These are phyloP conservation scores for Sicyos edulis DNA, from an alignment of 306 rosid species.

Conservation along the genomic window DNA sequence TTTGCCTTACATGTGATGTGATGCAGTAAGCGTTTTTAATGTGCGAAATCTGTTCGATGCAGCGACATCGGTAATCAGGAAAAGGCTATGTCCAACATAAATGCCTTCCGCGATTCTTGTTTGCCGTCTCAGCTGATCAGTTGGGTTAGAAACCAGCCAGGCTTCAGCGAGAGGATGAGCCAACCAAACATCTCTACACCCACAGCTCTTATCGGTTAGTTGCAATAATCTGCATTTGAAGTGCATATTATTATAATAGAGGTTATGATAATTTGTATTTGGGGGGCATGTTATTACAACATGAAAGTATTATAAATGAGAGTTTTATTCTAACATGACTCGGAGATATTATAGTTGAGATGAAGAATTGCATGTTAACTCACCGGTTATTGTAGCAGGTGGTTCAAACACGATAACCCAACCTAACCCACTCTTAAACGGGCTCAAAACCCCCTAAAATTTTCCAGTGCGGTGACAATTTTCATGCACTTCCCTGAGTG, in stretches of 20 bases:
- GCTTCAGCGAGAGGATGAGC: slow-evolving; percentile 37
- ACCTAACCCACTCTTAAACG: too few species aligned
- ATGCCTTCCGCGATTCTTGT: slow-evolving; percentile 56
- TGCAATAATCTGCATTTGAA: too few species aligned
- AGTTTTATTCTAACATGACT: too few species aligned
- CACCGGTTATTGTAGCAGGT: too few species aligned
- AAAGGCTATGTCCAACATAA: slow-evolving; percentile 47
- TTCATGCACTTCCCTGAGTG: slow-evolving; percentile 1
- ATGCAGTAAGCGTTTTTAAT: neutral
- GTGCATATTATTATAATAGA: too few species aligned
- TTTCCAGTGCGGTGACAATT: neutral
- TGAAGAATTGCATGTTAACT: too few species aligned
- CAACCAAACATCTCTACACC: slow-evolving; percentile 54
- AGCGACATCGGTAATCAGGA: slow-evolving; percentile 54
- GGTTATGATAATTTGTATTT: too few species aligned
- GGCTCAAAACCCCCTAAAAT: too few species aligned
- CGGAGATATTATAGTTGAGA: too few species aligned
- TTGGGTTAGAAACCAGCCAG: slow-evolving; percentile 50
- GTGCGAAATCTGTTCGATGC: slow-evolving; percentile 20
- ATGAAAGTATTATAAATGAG: too few species aligned
- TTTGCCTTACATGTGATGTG: neutral
- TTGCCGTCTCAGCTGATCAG: slow-evolving; percentile 54
- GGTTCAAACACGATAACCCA: too few species aligned
- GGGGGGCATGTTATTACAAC: too few species aligned
- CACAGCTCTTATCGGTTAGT: slow-evolving; percentile 52